phyloP scores from a whole-genome alignment of 768 basidiomycete genomes.

The Mrakia hoshinonis region DNA sequence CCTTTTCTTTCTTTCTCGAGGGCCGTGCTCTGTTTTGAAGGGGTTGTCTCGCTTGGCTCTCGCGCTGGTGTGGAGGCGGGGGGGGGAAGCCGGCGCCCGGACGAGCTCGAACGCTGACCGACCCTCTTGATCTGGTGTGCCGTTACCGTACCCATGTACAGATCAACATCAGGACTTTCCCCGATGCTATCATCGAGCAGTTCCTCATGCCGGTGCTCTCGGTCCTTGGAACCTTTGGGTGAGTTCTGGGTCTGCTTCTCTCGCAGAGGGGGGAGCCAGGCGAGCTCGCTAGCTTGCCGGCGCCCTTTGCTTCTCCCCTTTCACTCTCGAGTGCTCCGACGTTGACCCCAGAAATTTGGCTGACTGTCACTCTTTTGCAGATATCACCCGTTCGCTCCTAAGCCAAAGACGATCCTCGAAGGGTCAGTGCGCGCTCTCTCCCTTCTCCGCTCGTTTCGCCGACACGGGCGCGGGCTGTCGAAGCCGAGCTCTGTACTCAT shows the following conservation, averaged over 20 bases:
- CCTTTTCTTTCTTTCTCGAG: background rate
- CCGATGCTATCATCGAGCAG: slow-evolving; percentile 43
- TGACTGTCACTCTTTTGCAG: background rate
- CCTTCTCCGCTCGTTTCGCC: background rate
- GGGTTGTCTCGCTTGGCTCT: background rate
- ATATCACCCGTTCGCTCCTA: slow-evolving; percentile 48
- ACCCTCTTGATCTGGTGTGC: background rate
- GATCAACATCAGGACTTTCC: slow-evolving; percentile 42
- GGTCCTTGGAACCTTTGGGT: slow-evolving; percentile 45
- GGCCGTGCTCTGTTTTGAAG: background rate
- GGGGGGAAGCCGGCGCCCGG: background rate
- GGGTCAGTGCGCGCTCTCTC: slow-evolving; percentile 1
- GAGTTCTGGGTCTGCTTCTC: background rate
- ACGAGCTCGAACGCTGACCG: background rate
- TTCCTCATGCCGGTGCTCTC: slow-evolving; percentile 56
- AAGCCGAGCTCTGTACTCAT: background rate
- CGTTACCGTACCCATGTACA: background rate
- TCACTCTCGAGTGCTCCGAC: background rate
- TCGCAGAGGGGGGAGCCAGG: background rate
- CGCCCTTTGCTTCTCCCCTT: background rate
- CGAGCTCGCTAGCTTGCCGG: no score
- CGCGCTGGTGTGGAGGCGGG: no score
- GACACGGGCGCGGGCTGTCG: background rate
- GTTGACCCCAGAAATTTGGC: background rate
- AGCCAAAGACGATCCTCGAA: slow-evolving; percentile 50